Evolutionary conservation across 2,329 filamentous ascomycete species (phyloP).

Genomic region (Clonostachys chloroleuca): DNA sequence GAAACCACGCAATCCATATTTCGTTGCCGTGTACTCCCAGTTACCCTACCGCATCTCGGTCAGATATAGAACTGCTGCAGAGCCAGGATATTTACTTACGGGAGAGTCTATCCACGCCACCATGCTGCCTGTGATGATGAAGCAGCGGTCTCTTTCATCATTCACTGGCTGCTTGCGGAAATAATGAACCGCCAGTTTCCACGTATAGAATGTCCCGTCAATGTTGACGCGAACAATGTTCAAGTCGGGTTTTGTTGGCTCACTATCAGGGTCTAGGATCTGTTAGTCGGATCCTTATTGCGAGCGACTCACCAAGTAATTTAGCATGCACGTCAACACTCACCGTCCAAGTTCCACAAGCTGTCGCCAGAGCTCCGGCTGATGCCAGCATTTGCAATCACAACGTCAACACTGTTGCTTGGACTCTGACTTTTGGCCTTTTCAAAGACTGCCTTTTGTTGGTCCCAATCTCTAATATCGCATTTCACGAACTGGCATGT

Average conservation of each 20-base stretch:
- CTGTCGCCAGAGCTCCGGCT: constrained; percentile 21
- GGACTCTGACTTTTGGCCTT: constrained; percentile 27
- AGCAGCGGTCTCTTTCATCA: constrained; percentile 33
- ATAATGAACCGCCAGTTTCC: constrained; percentile 39
- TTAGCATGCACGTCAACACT: neutral
- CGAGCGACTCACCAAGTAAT: too few species aligned
- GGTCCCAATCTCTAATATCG: constrained; percentile 35
- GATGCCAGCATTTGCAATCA: constrained; percentile 43
- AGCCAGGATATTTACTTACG: too few species aligned
- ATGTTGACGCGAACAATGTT: constrained; percentile 34
- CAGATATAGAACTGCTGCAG: too few species aligned
- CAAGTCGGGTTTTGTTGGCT: constrained; percentile 29
- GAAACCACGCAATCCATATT: too few species aligned
- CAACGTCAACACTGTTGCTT: constrained; percentile 32
- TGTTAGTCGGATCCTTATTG: too few species aligned
- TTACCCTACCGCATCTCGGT: too few species aligned
- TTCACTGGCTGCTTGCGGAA: constrained; percentile 32
- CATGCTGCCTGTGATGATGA: constrained; percentile 43
- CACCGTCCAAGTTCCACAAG: constrained; percentile 30
- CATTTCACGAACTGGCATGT: constrained; percentile 26
- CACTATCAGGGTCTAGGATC: constrained; percentile 6
- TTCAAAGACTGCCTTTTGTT: constrained; percentile 34
- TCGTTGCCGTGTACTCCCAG: too few species aligned
- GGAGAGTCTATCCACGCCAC: constrained; percentile 35
- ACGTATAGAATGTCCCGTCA: constrained; percentile 35